A percentile compares a stretch with the other conserved stretches of the same genome.
Conservation (phyloP, 2,329 filamentous ascomycete genomes). For the Phaeoacremonium minimum region DNA sequence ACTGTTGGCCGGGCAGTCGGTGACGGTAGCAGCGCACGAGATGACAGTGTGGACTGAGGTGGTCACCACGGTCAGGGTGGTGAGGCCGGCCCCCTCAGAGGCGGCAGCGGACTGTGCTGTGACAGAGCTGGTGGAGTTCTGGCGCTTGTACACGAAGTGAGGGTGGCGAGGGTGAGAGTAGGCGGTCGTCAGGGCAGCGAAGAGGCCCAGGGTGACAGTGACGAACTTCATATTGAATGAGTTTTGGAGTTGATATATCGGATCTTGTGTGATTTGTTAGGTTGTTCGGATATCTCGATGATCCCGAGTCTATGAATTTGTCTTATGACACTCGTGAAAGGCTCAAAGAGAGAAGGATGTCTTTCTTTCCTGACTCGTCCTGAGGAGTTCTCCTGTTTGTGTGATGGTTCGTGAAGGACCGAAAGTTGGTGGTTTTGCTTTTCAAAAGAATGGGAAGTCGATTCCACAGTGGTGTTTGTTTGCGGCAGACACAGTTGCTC, state of each 20-base stretch:
- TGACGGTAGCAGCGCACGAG: conserved; percentile 31
- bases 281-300: no score
- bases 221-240: conserved; percentile 42
- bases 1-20: conserved; percentile 31
- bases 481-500: conserved; percentile 24
- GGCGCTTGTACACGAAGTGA: conserved; percentile 20
- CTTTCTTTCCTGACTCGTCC: conserved; percentile 2
- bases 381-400: conserved; percentile 6
- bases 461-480: conserved; percentile 21
- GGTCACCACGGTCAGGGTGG: conserved; percentile 32
- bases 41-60: conserved; percentile 29
- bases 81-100: conserved; percentile 12
- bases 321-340: no score
- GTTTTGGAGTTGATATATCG: conserved; percentile 8
- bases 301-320: no score
- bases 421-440: conserved; percentile 10
- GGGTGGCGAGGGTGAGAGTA: conserved; percentile 33
- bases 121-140: conserved; percentile 13
- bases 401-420: conserved; percentile 10
- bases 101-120: conserved; percentile 1
- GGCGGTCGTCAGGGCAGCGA: conserved; percentile 37
- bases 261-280: no score
- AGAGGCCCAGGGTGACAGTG: conserved; percentile 35
- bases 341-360: conserved; percentile 6
- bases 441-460: conserved; percentile 22